Conservation (phyloP, 768 basidiomycete species). For the Asterophora parasitica region DNA sequence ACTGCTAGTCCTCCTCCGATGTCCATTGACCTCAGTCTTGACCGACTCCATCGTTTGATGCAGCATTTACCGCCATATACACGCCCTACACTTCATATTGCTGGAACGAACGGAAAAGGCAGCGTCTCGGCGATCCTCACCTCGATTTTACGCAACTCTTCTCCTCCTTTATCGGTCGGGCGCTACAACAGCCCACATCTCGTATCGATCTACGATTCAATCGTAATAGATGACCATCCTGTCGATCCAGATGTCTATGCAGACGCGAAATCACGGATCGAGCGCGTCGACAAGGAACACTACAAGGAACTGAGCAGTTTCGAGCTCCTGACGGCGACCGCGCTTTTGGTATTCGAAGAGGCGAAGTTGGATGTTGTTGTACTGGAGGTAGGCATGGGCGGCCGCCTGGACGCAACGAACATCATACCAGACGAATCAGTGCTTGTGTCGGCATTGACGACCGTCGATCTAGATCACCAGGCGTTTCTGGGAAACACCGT, state of each 20-base stretch:
- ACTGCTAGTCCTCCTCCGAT: conserved; percentile 20
- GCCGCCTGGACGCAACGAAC: conserved; percentile 90
- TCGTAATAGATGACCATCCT: conserved; percentile 57
- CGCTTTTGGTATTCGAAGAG: conserved; percentile 70
- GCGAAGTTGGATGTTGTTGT: conserved; percentile 74
- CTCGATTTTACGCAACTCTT: conserved; percentile 60
- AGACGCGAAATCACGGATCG: conserved; percentile 40
- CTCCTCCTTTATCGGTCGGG: conserved; percentile 59
- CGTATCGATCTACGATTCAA: conserved; percentile 68
- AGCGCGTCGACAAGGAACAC: conserved; percentile 39
- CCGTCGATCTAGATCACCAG: conserved; percentile 93
- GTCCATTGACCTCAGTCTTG: conserved; percentile 68
- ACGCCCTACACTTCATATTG: conserved; percentile 83
- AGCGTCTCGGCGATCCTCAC: conserved; percentile 82
- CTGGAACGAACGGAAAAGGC: conserved; percentile 97
- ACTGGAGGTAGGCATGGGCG: conserved; percentile 95
- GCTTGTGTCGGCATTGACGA: conserved; percentile 75
- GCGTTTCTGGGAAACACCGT: conserved; percentile 79
- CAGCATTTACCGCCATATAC: conserved; percentile 53
- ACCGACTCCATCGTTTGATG: conserved; percentile 52
- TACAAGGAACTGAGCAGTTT: conserved; percentile 60
- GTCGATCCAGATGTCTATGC: conserved; percentile 47
- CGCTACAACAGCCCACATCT: conserved; percentile 94
- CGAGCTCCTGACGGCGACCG: conserved; percentile 81
- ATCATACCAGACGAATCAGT: conserved; percentile 66